Conservation (phyloP, 192 early-diverging fungal genomes). For the Globomyces pollinis-pini region DNA sequence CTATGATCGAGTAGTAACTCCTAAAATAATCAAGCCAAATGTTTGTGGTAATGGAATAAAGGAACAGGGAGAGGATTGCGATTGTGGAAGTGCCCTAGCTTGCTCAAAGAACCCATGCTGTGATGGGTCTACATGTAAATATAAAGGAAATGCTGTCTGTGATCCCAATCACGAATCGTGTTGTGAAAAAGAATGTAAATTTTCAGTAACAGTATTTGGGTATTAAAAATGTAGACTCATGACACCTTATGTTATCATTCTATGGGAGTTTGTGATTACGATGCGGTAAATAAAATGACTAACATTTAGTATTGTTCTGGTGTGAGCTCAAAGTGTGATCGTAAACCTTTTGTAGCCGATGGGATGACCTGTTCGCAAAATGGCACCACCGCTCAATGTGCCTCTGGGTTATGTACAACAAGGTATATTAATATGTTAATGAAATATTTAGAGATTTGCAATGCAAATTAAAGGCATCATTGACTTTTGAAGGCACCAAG, state of each 20-base stretch:
- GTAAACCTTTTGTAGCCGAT: constrained; percentile 56
- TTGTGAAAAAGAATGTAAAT: no score
- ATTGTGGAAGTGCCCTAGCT: constrained; percentile 62
- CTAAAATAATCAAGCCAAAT: constrained; percentile 33
- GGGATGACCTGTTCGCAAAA: constrained; percentile 46
- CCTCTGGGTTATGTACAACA: constrained; percentile 38
- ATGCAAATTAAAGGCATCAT: constrained; percentile 21
- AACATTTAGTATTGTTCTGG: constrained; percentile 67
- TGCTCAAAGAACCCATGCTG: constrained; percentile 75
- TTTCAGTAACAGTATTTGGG: no score
- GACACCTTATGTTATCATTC: constrained; percentile 62
- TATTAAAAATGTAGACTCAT: constrained; percentile 20
- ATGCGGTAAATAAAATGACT: constrained; percentile 52
- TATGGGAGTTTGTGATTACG: constrained; percentile 69
- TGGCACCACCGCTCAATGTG: constrained; percentile 18
- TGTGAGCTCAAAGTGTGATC: constrained; percentile 55
- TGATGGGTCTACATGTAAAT: constrained; percentile 68
- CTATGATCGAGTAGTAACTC: no score
- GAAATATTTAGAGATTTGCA: constrained; percentile 30
- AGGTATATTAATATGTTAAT: constrained; percentile 1
- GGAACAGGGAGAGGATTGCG: constrained; percentile 80
- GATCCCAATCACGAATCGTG: constrained; percentile 77
- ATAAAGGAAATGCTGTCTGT: constrained; percentile 66
- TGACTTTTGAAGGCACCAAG: constrained; percentile 6
- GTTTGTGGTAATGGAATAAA: constrained; percentile 94